Evolutionary conservation across 1,139 yeast genomes (phyloP), one percentile per base, ranked within the genome.

Genomic region (Tardiomyces digboiensis): DNA sequence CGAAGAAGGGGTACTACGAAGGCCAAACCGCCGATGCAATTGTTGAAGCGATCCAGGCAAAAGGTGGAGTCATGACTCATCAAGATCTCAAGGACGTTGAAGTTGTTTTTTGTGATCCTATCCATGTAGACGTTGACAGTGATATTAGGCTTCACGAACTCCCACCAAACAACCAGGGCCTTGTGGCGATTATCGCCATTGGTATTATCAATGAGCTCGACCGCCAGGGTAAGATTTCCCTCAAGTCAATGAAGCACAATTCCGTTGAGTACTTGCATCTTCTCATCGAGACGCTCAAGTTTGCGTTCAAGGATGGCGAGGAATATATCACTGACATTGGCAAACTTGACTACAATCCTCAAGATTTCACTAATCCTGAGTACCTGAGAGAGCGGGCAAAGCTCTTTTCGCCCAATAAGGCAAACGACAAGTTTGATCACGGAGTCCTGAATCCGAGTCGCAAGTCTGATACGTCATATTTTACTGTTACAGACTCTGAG

Each of bases 81-180:
- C 73, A 75, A 2, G 95, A 85, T 58, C 67, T 85, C 42, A 60
- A 60, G 13, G 49, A 52, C 14, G 91, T 83, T 59, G 62, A 70
- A 0, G 75, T 88, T 2, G 70, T 81, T 0, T 69, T 75, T 51
- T 80, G 80, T 16, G 80, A 78, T 1, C 87, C 91, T 1, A 74
- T 82, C 22, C 64, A 67, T 16, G 60, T 78, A 44, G 72, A 54
- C 2, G 52, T 56, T 20, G 44, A 45, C 23, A 74, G 46, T 65
- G 71, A 48, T 56, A 77, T 49, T 22, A 52, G 50, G n/a, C 56
- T 68, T 36, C 81, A 86, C 82, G 91, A 82, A 58, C 80, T 82
- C 48, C 91, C 94, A 7, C 93, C 94, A 22, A 84, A 80, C 58
- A 88, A 93, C 3, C 86, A 83, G 45, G 93, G 93, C 1, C 64